Evolutionary conservation across 192 early-diverging fungal genomes (phyloP).

Genomic region (Mortierella alpina): DNA sequence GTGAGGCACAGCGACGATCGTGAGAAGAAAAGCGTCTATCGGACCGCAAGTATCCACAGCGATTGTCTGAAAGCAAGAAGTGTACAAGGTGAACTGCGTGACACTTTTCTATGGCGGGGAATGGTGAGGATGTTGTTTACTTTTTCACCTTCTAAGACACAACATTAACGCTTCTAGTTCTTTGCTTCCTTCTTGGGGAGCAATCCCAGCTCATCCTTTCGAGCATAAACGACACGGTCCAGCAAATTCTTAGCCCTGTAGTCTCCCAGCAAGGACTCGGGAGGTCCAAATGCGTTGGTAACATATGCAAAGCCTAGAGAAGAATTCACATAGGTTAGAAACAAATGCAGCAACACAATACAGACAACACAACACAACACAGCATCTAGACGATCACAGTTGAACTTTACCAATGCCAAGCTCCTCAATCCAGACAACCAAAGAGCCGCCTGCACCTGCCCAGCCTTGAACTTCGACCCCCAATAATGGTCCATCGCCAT

Average conservation of each 20-base stretch:
- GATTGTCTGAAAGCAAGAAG: too few relatives aligned
- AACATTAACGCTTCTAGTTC: neutral
- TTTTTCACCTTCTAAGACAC: neutral
- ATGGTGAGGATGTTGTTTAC: neutral
- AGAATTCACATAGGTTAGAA: too few relatives aligned
- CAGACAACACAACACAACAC: too few relatives aligned
- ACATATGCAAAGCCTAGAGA: constrained; percentile 61
- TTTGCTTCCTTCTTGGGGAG: constrained; percentile 17
- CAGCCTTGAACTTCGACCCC: constrained; percentile 64
- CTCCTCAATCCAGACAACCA: constrained; percentile 67
- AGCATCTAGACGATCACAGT: too few relatives aligned
- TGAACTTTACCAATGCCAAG: constrained; percentile 51
- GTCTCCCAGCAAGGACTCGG: constrained; percentile 32
- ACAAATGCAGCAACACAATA: too few relatives aligned
- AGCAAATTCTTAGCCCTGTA: constrained; percentile 22
- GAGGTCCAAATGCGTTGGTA: constrained; percentile 64
- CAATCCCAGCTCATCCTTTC: constrained; percentile 38
- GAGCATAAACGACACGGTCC: constrained; percentile 34
- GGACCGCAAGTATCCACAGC: too few relatives aligned
- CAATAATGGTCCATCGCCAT: constrained; percentile 21
- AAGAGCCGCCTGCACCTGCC: constrained; percentile 73
- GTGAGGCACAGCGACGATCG: too few relatives aligned
- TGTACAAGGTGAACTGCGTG: too few relatives aligned
- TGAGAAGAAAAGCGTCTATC: too few relatives aligned
- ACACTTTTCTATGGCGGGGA: too few relatives aligned